Evolutionary conservation across 1,139 yeast species (phyloP), one percentile per base, ranked within the genome.

Genomic region (Taphrina populina): DNA sequence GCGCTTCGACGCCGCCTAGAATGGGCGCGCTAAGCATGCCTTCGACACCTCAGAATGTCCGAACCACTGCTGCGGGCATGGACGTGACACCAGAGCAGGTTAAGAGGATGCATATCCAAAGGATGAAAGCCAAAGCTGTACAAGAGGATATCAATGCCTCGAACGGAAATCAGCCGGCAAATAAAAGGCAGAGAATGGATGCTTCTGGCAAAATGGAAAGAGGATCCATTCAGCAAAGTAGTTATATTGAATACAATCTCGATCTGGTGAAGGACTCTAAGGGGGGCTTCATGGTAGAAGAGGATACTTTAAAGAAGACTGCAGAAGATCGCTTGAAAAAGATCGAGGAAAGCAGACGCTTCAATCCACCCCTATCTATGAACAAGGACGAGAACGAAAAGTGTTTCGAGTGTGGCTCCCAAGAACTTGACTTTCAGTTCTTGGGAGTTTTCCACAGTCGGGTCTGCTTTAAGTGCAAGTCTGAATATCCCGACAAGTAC

Each of bases 261-360:
- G 79, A 96, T 2, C 85, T 90, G 19, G 85, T 94, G 87, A 80
- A 80, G 61, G 96, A 94, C 66, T 74, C 88, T 1, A 78, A 81
- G 64, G 97, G 96, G 63, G 98, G 98, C 13, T 92, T 84, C 66
- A 74, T 90, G 47, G 73, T 71, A 20, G 76, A 76, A 10, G 74
- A 76, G 4, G 40, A 35, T 1, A 26, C 29, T 6, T 21, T 23
- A 13, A 13, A 45, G 39, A 24, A 29, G 26, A 6, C 37, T 10
- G 40, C 23, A 36, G 56, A 40, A 13, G 56, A 43, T 15, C 35
- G 56, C 6, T 34, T 35, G 17, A 41, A 44, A 35, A 23, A 41
- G 13, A 3, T 41, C 7, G 59, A 72, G 73, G 52, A 61, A 74
- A 3, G 73, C 77, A 1, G 71, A 75, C 57, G 84, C 81, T 47